Evolutionary conservation across 2,329 filamentous ascomycete species (phyloP), one percentile per base, ranked within the genome.

Genomic region (Remersonia thermophila): DNA sequence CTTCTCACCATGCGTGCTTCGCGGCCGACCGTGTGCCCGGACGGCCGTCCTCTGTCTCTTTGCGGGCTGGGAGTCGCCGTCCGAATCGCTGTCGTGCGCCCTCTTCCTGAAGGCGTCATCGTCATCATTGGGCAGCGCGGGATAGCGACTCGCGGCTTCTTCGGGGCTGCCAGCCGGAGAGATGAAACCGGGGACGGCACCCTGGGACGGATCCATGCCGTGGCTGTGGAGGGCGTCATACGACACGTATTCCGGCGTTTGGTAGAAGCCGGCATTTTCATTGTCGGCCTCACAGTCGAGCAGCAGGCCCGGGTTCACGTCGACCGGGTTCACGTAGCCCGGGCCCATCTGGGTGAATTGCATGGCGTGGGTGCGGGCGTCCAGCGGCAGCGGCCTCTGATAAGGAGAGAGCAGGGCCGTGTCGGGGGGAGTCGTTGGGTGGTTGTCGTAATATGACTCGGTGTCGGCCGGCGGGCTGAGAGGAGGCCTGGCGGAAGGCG

Each of bases 381-480:
- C 56, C 27, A 47, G 42, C 1, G 51, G 47, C 12, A 37, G 29
- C 8, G 41, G 30, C 10, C 40, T 26, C 5, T 48, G 38, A 29
- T 45, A 56, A 1, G 55, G 55, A n/a, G 57, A 51, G 31, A 55
- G 46, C 13, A 52, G 32, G 16, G 46, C 36, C 20, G 51, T 47
- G 30, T 62, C 61, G 10, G 54, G 50, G 2, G 61, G 60, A 2
- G 63, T 63, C 18, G 51, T 49, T 8, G 60, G 61, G n/a, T 52
- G 51, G 33, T 50, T 43, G 36, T 54, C 50, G 35, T 53, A 52
- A 34, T 52, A 55, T 16, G 53, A 51, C 34, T 66, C 62, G 37
- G 54, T 56, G n/a, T 64, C 60, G 4, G 56, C 48, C 3, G 51
- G 53, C 12, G 61, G 61, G 27, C 61, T 65, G 15, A 54, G 51